These are phyloP conservation scores for Aspergillus uvarum DNA, from an alignment of 2,329 filamentous ascomycete species.

Conservation along the genomic window DNA sequence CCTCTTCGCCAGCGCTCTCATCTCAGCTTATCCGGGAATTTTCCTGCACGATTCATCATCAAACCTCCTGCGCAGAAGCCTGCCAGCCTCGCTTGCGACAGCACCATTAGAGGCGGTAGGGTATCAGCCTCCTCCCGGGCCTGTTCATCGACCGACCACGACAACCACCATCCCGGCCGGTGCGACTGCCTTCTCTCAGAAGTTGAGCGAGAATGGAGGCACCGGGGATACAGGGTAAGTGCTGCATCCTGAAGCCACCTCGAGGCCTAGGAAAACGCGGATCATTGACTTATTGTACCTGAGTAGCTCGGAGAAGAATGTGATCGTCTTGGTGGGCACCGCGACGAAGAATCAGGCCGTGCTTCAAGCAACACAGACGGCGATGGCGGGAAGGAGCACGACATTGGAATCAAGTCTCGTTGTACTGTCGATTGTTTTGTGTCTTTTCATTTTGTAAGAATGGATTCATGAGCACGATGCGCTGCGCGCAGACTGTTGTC, in stretches of 20 bases:
- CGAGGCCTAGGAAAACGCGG: neutral
- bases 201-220: neutral
- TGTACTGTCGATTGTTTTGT: neutral
- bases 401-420: neutral
- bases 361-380: conserved; percentile 9
- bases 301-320: conserved; percentile 2
- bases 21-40: conserved; percentile 13
- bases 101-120: conserved; percentile 23
- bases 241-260: no score
- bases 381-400: conserved; percentile 2
- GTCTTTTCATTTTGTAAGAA: neutral
- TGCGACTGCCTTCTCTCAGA: neutral
- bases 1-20: conserved; percentile 13
- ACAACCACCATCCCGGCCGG: conserved; percentile 1
- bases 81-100: conserved; percentile 21
- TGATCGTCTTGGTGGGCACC: conserved; percentile 11
- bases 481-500: neutral
- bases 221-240: neutral
- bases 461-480: neutral
- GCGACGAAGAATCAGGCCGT: conserved; percentile 6
- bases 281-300: neutral
- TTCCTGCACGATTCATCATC: conserved; percentile 6
- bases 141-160: conserved; percentile 2
- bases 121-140: conserved; percentile 20
- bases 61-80: conserved; percentile 14